A percentile compares a stretch with the other conserved stretches of the same genome.
Conservation (phyloP, 257 asterid species). For the Scutellaria barbata region DNA sequence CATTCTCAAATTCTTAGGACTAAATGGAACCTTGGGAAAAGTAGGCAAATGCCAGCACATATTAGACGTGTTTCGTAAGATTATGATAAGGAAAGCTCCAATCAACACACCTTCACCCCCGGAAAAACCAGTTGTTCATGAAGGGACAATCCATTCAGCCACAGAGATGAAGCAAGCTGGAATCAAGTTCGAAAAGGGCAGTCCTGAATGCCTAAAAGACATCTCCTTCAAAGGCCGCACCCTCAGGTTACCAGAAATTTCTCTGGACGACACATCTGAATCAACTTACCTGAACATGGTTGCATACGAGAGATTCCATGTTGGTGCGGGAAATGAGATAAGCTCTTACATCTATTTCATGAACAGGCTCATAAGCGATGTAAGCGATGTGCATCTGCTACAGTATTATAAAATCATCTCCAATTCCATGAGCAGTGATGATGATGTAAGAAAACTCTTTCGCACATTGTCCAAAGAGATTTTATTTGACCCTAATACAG, state of each 20-base stretch:
- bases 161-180: conserved; percentile 51
- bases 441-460: conserved; percentile 48
- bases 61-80: conserved; percentile 40
- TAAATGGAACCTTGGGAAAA: background rate
- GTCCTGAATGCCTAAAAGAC: conserved; percentile 29
- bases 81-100: background rate
- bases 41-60: conserved; percentile 32
- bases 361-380: too few relatives aligned
- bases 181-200: conserved; percentile 35
- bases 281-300: conserved; percentile 38
- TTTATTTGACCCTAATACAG: conserved; percentile 32
- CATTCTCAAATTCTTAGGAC: background rate
- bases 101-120: background rate
- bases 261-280: conserved; percentile 36
- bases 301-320: conserved; percentile 55
- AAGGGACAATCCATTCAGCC: conserved; percentile 37
- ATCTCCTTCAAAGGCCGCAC: conserved; percentile 35
- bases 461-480: conserved; percentile 39
- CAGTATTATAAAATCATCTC: conserved; percentile 43
- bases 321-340: too few relatives aligned
- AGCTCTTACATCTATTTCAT: too few relatives aligned
- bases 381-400: too few relatives aligned
- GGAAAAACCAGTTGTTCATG: background rate
- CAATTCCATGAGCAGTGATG: conserved; percentile 42
- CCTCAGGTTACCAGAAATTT: conserved; percentile 40